Evolutionary conservation across 495 filamentous ascomycete genomes (phyloP).

Genomic region (Tuber melanosporum): DNA sequence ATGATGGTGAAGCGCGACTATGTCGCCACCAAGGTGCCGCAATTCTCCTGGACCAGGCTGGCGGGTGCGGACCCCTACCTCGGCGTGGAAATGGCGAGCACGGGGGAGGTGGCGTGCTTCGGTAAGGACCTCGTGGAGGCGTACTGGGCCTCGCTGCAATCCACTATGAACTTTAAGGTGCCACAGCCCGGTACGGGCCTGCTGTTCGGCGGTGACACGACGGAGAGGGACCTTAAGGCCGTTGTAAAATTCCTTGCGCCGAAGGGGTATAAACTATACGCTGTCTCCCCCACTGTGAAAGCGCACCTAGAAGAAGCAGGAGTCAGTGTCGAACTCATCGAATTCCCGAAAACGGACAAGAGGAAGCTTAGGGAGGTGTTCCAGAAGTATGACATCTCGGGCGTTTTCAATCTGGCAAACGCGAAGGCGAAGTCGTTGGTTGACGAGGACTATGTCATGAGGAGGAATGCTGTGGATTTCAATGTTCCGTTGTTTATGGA

Average conservation of each 20-base stretch:
- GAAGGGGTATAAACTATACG: slow-evolving; percentile 88
- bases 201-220: slow-evolving; percentile 79
- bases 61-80: slow-evolving; percentile 96
- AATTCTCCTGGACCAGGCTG: slow-evolving; percentile 98
- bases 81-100: slow-evolving; percentile 94
- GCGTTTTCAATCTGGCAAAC: slow-evolving; percentile 90
- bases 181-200: slow-evolving; percentile 90
- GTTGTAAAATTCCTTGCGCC: slow-evolving; percentile 80
- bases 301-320: slow-evolving; percentile 65
- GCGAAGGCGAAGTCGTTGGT: slow-evolving; percentile 72
- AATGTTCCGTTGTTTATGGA: slow-evolving; percentile 98
- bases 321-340: slow-evolving; percentile 78
- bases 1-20: slow-evolving; percentile 87
- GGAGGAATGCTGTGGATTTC: slow-evolving; percentile 96
- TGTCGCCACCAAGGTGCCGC: slow-evolving; percentile 91
- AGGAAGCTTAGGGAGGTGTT: slow-evolving; percentile 90
- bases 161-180: slow-evolving; percentile 97
- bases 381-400: slow-evolving; percentile 90
- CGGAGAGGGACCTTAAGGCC: slow-evolving; percentile 57
- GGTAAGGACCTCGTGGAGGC: slow-evolving; percentile 91
- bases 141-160: slow-evolving; percentile 94
- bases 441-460: slow-evolving; percentile 97
- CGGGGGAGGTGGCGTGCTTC: slow-evolving; percentile 97
- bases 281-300: slow-evolving; percentile 74
- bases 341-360: slow-evolving; percentile 96